phyloP scores from a whole-genome alignment of 495 filamentous ascomycete species.

The Cladorrhinum samala region DNA sequence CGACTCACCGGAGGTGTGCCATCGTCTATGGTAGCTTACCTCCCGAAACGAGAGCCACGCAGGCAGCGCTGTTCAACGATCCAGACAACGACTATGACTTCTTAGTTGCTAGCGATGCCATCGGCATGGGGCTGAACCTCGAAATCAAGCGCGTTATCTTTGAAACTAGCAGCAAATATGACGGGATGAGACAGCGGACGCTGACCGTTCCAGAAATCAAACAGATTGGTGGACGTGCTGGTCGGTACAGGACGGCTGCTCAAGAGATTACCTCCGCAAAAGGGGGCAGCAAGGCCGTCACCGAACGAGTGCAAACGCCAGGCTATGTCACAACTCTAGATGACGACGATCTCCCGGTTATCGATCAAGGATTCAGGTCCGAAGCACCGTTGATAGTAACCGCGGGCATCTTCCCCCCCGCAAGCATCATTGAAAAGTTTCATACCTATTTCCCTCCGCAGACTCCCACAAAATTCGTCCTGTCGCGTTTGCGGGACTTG shows the following conservation, averaged over 20 bases:
- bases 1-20: slow-evolving; percentile 72
- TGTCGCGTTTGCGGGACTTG: slow-evolving; percentile 64
- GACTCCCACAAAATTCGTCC: slow-evolving; percentile 70
- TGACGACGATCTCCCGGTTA: slow-evolving; percentile 55
- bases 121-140: slow-evolving; percentile 96
- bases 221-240: slow-evolving; percentile 91
- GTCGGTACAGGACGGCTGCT: slow-evolving; percentile 71
- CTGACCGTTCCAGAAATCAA: slow-evolving; percentile 75
- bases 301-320: slow-evolving; percentile 29
- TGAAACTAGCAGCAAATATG: slow-evolving; percentile 63
- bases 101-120: slow-evolving; percentile 89
- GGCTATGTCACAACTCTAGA: slow-evolving; percentile 82
- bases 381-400: slow-evolving; percentile 61
- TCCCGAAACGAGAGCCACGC: slow-evolving; percentile 84
- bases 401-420: slow-evolving; percentile 70
- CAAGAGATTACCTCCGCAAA: slow-evolving; percentile 31
- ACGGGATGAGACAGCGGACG: slow-evolving; percentile 42
- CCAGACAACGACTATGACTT: slow-evolving; percentile 91
- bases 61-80: slow-evolving; percentile 90
- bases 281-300: background rate
- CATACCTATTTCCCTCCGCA: slow-evolving; percentile 68
- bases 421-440: slow-evolving; percentile 59
- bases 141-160: slow-evolving; percentile 90
- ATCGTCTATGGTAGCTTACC: slow-evolving; percentile 90
- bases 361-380: slow-evolving; percentile 54